phyloP scores from a whole-genome alignment of 2,329 filamentous ascomycete genomes.

The Cytospora piceae region DNA sequence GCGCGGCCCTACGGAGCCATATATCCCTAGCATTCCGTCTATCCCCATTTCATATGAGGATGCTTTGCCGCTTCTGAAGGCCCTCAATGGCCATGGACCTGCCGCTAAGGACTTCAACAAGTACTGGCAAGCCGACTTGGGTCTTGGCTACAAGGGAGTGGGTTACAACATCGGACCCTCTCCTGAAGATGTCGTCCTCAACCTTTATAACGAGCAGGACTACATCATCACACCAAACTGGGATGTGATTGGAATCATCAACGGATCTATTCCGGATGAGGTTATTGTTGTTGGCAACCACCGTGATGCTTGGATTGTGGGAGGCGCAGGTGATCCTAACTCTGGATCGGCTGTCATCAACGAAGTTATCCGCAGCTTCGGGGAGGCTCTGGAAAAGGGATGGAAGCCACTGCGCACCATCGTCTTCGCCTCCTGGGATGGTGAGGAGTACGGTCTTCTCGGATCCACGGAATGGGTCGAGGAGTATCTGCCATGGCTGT shows the following conservation, averaged over 20 bases:
- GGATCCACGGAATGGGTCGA: constrained; percentile 89
- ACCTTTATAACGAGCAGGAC: constrained; percentile 69
- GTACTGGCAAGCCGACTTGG: constrained; percentile 59
- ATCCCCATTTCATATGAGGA: constrained; percentile 80
- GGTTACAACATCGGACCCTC: constrained; percentile 50
- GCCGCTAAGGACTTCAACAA: constrained; percentile 68
- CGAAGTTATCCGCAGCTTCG: constrained; percentile 77
- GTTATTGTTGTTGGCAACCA: constrained; percentile 68
- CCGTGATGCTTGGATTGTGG: constrained; percentile 85
- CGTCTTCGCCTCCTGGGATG: constrained; percentile 74
- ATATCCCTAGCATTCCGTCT: constrained; percentile 77
- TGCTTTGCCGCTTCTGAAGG: constrained; percentile 74
- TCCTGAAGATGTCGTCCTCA: constrained; percentile 62
- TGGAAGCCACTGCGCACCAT: constrained; percentile 55
- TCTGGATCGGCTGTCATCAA: constrained; percentile 79
- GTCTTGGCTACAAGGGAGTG: constrained; percentile 48
- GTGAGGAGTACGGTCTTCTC: constrained; percentile 77
- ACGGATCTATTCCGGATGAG: constrained; percentile 64
- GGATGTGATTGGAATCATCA: constrained; percentile 81
- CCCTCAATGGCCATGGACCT: constrained; percentile 75
- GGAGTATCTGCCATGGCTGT: constrained; percentile 78
- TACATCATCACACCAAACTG: constrained; percentile 72
- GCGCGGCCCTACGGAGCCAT: constrained; percentile 62
- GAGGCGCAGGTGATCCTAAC: constrained; percentile 83
- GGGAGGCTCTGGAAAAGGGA: constrained; percentile 65